phyloP scores from a whole-genome alignment of 331 rosid genomes.

The Cydonia oblonga region DNA sequence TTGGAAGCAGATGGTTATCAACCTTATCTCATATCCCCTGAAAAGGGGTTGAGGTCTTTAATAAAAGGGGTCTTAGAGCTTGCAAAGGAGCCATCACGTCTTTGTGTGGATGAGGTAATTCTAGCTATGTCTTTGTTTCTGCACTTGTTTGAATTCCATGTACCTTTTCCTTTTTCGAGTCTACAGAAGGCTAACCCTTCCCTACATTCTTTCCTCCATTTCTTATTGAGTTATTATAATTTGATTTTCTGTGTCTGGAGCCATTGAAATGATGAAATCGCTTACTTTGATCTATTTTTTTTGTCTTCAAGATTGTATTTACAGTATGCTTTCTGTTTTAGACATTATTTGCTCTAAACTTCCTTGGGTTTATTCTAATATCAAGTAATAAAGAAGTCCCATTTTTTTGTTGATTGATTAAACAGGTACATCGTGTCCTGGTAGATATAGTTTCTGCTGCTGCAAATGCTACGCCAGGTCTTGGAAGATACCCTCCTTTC shows the following conservation, averaged over 20 bases:
- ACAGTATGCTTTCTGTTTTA: background rate
- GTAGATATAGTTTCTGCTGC: constrained; percentile 84
- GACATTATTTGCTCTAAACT: background rate
- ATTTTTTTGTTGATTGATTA: constrained; percentile 9
- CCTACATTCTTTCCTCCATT: background rate
- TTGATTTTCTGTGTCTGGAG: background rate
- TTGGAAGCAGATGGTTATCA: constrained; percentile 98
- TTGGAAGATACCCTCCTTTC: constrained; percentile 95
- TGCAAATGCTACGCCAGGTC: constrained; percentile 95
- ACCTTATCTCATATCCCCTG: constrained; percentile 95
- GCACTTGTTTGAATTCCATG: background rate
- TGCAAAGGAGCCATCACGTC: constrained; percentile 87
- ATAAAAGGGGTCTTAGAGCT: constrained; percentile 87
- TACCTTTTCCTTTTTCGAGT: background rate
- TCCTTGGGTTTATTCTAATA: background rate
- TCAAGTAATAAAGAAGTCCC: background rate
- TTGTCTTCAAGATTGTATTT: background rate
- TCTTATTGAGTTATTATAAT: background rate
- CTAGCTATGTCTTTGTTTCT: background rate
- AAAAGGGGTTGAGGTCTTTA: constrained; percentile 90
- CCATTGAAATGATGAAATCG: background rate
- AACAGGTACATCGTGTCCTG: constrained; percentile 86
- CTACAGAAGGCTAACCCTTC: background rate
- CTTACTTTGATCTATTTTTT: background rate
- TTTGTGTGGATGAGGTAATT: constrained; percentile 91